Evolutionary conservation across 495 filamentous ascomycete genomes (phyloP).

Genomic region (Opeltia flavorubescens): DNA sequence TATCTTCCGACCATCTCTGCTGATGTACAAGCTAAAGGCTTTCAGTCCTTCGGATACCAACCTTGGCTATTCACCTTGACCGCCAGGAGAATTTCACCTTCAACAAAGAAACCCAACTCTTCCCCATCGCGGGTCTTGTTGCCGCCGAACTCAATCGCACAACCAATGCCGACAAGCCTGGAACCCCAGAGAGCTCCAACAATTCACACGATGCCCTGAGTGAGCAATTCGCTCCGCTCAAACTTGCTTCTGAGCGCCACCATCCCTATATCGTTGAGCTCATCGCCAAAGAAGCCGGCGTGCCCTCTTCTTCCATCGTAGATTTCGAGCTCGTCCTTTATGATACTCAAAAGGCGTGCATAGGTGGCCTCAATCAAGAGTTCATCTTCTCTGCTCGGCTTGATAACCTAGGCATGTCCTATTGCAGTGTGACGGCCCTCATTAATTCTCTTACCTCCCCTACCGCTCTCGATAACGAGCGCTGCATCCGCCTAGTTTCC

Average conservation of each 20-base stretch:
- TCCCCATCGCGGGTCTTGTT: slow-evolving; percentile 81
- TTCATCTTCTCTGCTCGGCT: slow-evolving; percentile 86
- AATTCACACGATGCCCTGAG: slow-evolving; percentile 20
- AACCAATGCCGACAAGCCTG: slow-evolving; percentile 17
- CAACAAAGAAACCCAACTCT: slow-evolving; percentile 93
- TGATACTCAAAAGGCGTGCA: slow-evolving; percentile 78
- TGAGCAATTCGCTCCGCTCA: slow-evolving; percentile 54
- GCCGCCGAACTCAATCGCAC: slow-evolving; percentile 73
- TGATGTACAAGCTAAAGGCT: slow-evolving; percentile 1
- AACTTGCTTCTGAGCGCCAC: slow-evolving; percentile 68
- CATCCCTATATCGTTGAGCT: slow-evolving; percentile 75
- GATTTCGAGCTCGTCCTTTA: slow-evolving; percentile 96
- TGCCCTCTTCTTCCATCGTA: slow-evolving; percentile 53
- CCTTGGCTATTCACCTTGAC: slow-evolving; percentile 85
- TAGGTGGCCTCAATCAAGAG: slow-evolving; percentile 85
- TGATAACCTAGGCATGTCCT: slow-evolving; percentile 92
- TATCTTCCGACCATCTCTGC: neutral
- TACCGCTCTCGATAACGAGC: slow-evolving; percentile 53
- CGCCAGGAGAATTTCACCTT: slow-evolving; percentile 73
- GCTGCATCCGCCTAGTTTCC: slow-evolving; percentile 72
- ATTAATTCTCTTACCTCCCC: slow-evolving; percentile 59
- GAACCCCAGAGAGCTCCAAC: slow-evolving; percentile 22
- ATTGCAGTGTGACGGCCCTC: slow-evolving; percentile 68
- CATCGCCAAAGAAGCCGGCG: slow-evolving; percentile 67
- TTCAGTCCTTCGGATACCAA: slow-evolving; percentile 71